Percentiles rank a stretch among this genome's conserved stretches.
Evolutionary conservation across 441 rosid species (phyloP).

Genomic region (Gossypium davidsonii): DNA sequence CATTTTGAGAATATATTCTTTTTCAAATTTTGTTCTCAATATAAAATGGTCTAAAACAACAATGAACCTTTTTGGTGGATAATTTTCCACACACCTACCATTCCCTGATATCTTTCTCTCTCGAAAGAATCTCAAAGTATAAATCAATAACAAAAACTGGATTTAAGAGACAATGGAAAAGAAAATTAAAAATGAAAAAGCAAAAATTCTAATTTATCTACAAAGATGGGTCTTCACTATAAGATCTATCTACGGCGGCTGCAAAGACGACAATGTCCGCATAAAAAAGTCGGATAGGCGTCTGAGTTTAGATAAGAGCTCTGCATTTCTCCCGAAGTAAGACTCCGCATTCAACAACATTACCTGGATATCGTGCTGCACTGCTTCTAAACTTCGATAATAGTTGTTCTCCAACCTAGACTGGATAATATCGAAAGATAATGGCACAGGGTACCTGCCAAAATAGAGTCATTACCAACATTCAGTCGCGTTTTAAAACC

Average conservation of each 20-base stretch:
- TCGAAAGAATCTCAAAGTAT: neutral
- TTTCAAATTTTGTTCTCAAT: neutral
- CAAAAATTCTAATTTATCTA: conserved; percentile 18
- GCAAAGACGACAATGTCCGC: conserved; percentile 41
- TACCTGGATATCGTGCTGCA: conserved; percentile 65
- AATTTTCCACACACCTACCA: conserved; percentile 25
- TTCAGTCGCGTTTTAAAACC: neutral
- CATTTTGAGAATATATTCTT: neutral
- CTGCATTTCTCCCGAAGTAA: conserved; percentile 52
- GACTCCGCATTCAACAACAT: conserved; percentile 69
- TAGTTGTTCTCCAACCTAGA: conserved; percentile 77
- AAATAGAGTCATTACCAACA: neutral
- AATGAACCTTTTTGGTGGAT: conserved; percentile 26
- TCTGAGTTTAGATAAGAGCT: conserved; percentile 43
- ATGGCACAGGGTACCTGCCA: conserved; percentile 85
- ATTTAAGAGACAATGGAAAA: neutral
- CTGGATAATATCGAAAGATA: conserved; percentile 62
- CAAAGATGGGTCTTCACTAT: conserved; percentile 16
- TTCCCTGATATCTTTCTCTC: conserved; percentile 1
- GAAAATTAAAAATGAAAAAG: neutral
- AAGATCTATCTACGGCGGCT: conserved; percentile 21
- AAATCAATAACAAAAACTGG: conserved; percentile 24
- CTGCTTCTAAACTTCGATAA: conserved; percentile 70
- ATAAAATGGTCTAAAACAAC: conserved; percentile 25
- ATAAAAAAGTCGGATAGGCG: conserved; percentile 57